Base-by-base conservation (phyloP, 345 rosid species). In the Draba incana region DNA sequence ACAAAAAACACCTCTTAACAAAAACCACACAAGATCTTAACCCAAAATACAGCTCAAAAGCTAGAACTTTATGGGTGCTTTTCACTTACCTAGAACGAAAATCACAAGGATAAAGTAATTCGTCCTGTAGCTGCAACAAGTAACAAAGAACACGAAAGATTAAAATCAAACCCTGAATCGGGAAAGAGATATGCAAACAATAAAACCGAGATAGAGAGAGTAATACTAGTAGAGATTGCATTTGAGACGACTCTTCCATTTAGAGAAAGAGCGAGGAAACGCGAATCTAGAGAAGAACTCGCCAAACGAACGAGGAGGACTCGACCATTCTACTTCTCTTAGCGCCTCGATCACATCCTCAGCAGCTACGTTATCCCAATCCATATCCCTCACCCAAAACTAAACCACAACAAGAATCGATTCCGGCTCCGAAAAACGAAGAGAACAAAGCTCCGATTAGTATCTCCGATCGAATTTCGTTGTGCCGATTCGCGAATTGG, bases 201-300 rank as follows among this genome's bases (percentile, higher is more conserved):
- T 13, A 37, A 28, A 28, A 50, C 59, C 0, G 46, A 69, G 47
- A 67, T 5, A 61, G 69, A 61, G 23, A 54, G 41, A 43, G 30
- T n/a, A 75, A 64, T 65, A 76, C 79, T 76, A 76, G 72, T 76
- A 76, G 52, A 76, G 76, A 58, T 76, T 76, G 79, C 79, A 76
- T 59, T 76, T 76, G 53, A 76, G 71, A 37, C 79, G 79, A 44
- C 72, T 76, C 46, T 44, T 76, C 79, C 76, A 76, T 42, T 76
- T 76, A 28, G 75, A 65, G 67, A 76, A 70, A 55, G 79, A 76
- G 30, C 79, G 76, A 64, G 79, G 79, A 14, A 76, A 70, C 0
- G 79, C 72, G 72, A 76, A 76, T 76, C 76, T 70, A 49, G 76
- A 76, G 72, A 76, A 76, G 63, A 76, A 76, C 57, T 76, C 79